A percentile compares a stretch with the other conserved stretches of the same genome.
Evolutionary conservation across 2,329 filamentous ascomycete genomes (phyloP).

Genomic region (Arachnomyces sp.): DNA sequence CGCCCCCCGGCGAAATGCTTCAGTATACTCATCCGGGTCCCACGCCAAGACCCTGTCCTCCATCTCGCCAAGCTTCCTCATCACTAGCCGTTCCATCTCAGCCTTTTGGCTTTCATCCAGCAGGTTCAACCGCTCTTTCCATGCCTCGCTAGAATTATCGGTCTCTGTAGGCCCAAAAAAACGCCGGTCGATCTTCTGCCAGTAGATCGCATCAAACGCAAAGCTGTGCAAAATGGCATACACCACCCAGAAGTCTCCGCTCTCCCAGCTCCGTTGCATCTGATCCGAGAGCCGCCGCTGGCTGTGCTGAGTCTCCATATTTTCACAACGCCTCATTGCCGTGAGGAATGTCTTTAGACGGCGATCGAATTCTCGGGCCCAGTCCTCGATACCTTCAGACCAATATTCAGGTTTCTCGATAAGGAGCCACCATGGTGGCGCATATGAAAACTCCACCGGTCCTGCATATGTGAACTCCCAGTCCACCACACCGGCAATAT

Average conservation of each 20-base stretch:
- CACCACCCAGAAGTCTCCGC: constrained; percentile 15
- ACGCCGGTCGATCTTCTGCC: constrained; percentile 17
- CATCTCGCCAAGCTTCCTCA: too few species aligned
- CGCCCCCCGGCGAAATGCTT: too few species aligned
- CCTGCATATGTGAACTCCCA: constrained; percentile 36
- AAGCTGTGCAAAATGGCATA: constrained; percentile 18
- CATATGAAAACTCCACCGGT: constrained; percentile 32
- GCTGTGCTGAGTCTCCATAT: constrained; percentile 6
- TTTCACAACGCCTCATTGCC: constrained; percentile 10
- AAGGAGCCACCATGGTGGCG: constrained; percentile 36
- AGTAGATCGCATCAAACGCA: constrained; percentile 21
- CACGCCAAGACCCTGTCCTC: too few species aligned
- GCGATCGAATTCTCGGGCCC: constrained; percentile 8
- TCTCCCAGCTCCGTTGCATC: constrained; percentile 16
- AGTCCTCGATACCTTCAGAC: constrained; percentile 11
- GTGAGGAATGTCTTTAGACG: constrained; percentile 13
- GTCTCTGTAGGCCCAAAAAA: too few species aligned
- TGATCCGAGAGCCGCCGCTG: constrained; percentile 9
- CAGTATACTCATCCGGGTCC: too few species aligned
- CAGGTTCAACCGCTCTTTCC: too few species aligned
- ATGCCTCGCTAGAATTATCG: too few species aligned
- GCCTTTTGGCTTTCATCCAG: too few species aligned
- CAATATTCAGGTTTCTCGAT: constrained; percentile 18
- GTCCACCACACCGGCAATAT: constrained; percentile 33
- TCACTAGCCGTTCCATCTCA: too few species aligned